These are phyloP conservation scores for Sindora glabra DNA, from an alignment of 306 rosid species.

Conservation along the genomic window DNA sequence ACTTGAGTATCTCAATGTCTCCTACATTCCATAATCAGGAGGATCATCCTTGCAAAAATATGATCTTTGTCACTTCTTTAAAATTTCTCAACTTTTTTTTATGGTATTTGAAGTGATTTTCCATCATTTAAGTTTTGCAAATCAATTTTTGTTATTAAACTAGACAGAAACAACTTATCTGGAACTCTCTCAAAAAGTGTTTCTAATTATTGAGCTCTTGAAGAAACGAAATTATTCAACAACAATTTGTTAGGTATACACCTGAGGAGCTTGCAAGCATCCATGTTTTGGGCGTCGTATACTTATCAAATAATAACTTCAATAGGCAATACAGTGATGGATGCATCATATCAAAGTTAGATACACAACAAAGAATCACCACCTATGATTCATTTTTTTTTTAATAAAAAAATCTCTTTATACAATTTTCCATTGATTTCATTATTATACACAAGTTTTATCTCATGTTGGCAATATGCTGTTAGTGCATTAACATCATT, in stretches of 20 bases:
- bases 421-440: no score
- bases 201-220: constrained; percentile 53
- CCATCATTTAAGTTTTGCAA: constrained; percentile 60
- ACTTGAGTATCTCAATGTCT: constrained; percentile 68
- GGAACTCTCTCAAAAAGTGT: constrained; percentile 52
- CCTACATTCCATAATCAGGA: constrained; percentile 47
- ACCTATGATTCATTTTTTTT: no score
- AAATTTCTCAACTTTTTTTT: constrained; percentile 70
- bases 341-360: no score
- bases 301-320: constrained; percentile 61
- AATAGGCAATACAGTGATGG: no score
- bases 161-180: constrained; percentile 47
- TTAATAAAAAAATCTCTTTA: no score
- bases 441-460: no score
- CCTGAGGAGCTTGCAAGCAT: constrained; percentile 69
- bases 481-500: no score
- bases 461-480: no score
- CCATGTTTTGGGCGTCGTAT: constrained; percentile 48
- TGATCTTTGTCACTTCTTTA: constrained; percentile 61
- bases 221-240: constrained; percentile 38
- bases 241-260: constrained; percentile 61
- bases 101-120: constrained; percentile 51
- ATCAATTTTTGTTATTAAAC: constrained; percentile 48
- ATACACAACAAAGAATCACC: no score
- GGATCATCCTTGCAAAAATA: constrained; percentile 48